Evolutionary conservation across 148 eudicot genomes (phyloP).

Genomic region (Spergularia bocconei): DNA sequence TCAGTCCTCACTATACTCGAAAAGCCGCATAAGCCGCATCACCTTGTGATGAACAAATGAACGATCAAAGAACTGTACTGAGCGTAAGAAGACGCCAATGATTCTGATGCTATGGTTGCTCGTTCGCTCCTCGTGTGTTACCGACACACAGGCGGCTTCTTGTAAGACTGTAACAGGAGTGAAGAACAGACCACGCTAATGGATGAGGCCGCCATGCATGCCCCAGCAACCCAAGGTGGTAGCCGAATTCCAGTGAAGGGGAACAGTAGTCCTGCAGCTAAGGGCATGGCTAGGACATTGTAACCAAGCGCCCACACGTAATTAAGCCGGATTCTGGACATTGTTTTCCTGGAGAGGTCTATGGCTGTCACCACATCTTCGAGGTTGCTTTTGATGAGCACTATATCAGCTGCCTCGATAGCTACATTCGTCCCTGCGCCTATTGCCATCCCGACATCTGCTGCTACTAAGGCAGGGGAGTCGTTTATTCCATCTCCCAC

Average conservation of each 20-base stretch:
- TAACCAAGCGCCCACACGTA: slow-evolving; percentile 98
- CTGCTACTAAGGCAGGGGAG: slow-evolving; percentile 91
- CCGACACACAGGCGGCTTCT: slow-evolving; percentile 69
- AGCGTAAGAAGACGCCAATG: not conserved
- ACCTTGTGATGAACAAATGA: no score
- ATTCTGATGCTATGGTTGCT: not conserved
- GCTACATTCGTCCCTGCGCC: slow-evolving; percentile 98
- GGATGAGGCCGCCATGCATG: slow-evolving; percentile 98
- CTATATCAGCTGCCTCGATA: slow-evolving; percentile 95
- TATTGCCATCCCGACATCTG: slow-evolving; percentile 97
- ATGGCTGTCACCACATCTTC: slow-evolving; percentile 94
- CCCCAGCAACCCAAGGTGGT: slow-evolving; percentile 99
- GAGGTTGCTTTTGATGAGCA: slow-evolving; percentile 78
- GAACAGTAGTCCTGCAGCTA: slow-evolving; percentile 81
- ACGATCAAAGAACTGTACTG: no score
- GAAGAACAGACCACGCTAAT: slow-evolving; percentile 95
- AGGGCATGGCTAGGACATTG: slow-evolving; percentile 85
- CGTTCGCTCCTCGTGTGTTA: not conserved
- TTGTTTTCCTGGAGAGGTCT: slow-evolving; percentile 82
- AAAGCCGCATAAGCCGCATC: no score
- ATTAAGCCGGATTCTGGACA: slow-evolving; percentile 71
- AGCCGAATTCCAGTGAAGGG: slow-evolving; percentile 84
- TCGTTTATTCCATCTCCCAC: slow-evolving; percentile 99
- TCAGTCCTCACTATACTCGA: no score
- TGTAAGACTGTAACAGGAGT: slow-evolving; percentile 81